Percentiles rank a stretch among this genome's conserved stretches.
These are phyloP conservation scores for Fusarium cyanostomum DNA, from an alignment of 2,329 filamentous ascomycete genomes.

Conservation along the genomic window DNA sequence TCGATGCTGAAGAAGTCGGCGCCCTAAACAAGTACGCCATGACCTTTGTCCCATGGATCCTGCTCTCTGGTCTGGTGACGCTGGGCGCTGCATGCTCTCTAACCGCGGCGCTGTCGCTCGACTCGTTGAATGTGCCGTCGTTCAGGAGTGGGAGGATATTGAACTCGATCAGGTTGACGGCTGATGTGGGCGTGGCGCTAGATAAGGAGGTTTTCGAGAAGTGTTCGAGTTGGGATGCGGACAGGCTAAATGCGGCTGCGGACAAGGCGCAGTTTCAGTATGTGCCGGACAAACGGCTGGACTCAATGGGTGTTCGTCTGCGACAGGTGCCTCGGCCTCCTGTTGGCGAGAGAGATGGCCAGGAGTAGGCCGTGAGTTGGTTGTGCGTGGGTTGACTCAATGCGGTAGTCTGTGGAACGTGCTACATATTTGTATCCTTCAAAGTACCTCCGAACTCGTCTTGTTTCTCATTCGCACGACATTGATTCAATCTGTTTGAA, in stretches of 20 bases:
- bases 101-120: constrained; percentile 10
- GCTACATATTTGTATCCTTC: not conserved
- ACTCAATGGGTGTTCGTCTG: constrained; percentile 15
- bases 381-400: not conserved
- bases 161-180: constrained; percentile 23
- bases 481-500: no score
- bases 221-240: constrained; percentile 13
- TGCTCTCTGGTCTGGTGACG: constrained; percentile 17
- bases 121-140: constrained; percentile 21
- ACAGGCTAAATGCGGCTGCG: constrained; percentile 17
- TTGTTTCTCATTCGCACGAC: no score
- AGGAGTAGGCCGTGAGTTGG: not conserved
- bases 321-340: constrained; percentile 7
- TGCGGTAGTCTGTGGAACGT: not conserved
- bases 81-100: constrained; percentile 19
- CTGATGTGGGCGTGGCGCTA: constrained; percentile 24
- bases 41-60: constrained; percentile 31
- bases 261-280: constrained; percentile 16
- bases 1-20: not conserved
- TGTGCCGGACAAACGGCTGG: not conserved
- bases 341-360: not conserved
- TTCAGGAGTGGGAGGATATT: constrained; percentile 17
- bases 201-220: constrained; percentile 20
- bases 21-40: constrained; percentile 19
- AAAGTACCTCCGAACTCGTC: no score